A percentile compares a stretch with the other conserved stretches of the same genome.
These are phyloP conservation scores for Fraxinus cuspidata DNA, from an alignment of 257 asterid genomes.

Conservation along the genomic window DNA sequence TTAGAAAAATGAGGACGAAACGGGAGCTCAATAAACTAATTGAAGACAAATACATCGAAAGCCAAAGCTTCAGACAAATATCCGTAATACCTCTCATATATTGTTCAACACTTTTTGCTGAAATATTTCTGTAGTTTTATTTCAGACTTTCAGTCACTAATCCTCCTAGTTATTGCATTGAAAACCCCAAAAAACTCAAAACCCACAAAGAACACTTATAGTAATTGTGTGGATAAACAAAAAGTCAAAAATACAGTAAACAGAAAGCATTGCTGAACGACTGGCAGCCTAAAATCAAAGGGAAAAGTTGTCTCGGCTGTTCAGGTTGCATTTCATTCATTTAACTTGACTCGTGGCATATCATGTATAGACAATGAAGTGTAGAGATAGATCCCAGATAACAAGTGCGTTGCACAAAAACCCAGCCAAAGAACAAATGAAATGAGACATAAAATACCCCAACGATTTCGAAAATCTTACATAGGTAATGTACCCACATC, in stretches of 20 bases:
- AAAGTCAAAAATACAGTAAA: neutral
- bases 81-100: neutral
- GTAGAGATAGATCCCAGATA: neutral
- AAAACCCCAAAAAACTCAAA: neutral
- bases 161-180: neutral
- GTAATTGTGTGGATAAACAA: neutral
- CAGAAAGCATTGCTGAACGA: neutral
- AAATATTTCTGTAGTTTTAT: neutral
- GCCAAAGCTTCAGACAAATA: neutral
- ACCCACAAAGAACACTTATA: neutral
- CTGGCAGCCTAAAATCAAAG: neutral
- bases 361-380: neutral
- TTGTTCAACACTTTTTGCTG: neutral
- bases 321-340: neutral
- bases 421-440: neutral
- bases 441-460: neutral
- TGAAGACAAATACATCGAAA: neutral
- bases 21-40: neutral
- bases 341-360: neutral
- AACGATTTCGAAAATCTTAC: neutral
- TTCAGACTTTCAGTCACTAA: neutral
- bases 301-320: neutral
- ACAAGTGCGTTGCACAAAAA: neutral
- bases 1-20: too few relatives aligned
- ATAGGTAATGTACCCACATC: neutral